Conservation (phyloP, 225 moss, liverwort and hornwort genomes). For the Antitrichia curtipendula region DNA sequence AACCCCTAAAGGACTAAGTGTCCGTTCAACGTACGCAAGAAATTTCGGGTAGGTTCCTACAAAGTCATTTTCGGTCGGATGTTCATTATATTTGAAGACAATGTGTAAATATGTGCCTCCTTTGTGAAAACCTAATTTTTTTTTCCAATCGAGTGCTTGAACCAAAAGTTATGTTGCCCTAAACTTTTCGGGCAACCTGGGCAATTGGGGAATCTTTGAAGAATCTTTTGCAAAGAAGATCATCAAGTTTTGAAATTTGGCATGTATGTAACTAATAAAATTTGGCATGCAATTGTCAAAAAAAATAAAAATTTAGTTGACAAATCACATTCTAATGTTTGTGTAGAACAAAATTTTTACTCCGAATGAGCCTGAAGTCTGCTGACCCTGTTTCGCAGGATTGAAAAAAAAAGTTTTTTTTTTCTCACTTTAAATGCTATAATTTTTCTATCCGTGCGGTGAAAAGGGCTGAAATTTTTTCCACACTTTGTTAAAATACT, state of each 20-base stretch:
- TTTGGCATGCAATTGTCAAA: too few species aligned
- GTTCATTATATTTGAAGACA: not conserved
- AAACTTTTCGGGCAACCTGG: fast-evolving
- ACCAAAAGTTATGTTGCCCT: not conserved
- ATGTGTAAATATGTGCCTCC: fast-evolving
- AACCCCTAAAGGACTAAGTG: not conserved
- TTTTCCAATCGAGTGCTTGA: fast-evolving
- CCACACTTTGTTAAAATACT: too few species aligned
- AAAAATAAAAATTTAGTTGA: too few species aligned
- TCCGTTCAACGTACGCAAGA: not conserved
- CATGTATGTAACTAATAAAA: too few species aligned
- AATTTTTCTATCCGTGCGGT: too few species aligned
- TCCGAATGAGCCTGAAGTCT: too few species aligned
- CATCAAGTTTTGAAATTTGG: not conserved
- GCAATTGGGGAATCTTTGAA: fast-evolving
- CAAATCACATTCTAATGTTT: too few species aligned
- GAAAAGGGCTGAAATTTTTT: too few species aligned
- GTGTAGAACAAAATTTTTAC: too few species aligned
- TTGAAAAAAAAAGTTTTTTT: too few species aligned
- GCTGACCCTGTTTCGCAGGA: too few species aligned
- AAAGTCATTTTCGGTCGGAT: fast-evolving
- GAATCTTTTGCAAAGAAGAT: fast-evolving
- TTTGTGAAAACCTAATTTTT: fast-evolving
- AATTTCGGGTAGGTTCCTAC: not conserved
- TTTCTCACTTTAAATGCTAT: too few species aligned